Percentiles rank a stretch among this genome's conserved stretches.
phyloP scores from a whole-genome alignment of 345 rosid species.

The Pistacia vera region DNA sequence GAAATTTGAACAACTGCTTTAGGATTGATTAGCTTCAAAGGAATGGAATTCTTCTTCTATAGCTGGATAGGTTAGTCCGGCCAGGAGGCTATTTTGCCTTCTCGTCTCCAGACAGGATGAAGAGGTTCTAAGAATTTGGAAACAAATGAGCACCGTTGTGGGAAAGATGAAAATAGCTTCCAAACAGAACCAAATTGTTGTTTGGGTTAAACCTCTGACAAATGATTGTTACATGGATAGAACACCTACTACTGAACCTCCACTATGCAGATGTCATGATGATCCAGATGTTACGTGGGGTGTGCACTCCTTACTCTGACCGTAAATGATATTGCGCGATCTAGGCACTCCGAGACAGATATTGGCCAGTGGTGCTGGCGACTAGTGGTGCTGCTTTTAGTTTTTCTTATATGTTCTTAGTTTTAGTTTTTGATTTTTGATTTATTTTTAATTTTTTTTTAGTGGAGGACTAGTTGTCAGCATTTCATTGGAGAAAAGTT shows the following conservation, averaged over 20 bases:
- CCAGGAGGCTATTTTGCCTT: constrained; percentile 50
- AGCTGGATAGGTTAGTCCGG: constrained; percentile 41
- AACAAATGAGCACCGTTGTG: constrained; percentile 37
- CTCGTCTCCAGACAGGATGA: constrained; percentile 49
- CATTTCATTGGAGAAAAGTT: too few species aligned
- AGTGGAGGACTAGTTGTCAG: too few species aligned
- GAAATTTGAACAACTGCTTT: constrained; percentile 13
- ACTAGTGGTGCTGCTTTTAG: too few species aligned
- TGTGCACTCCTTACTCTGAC: constrained; percentile 35
- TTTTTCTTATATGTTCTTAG: too few species aligned
- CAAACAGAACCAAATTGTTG: constrained; percentile 40
- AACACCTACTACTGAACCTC: constrained; percentile 34
- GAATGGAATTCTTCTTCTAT: constrained; percentile 45
- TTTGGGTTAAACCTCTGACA: constrained; percentile 44
- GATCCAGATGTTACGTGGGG: constrained; percentile 47
- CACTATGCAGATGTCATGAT: constrained; percentile 43
- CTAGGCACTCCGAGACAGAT: background rate
- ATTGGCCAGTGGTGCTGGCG: too few species aligned
- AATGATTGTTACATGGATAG: constrained; percentile 41
- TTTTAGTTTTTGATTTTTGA: too few species aligned
- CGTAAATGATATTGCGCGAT: constrained; percentile 24
- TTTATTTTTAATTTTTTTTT: too few species aligned
- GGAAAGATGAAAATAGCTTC: constrained; percentile 37
- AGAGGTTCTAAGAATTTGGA: constrained; percentile 47
- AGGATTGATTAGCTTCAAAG: constrained; percentile 50